Base-by-base conservation (phyloP, 306 rosid genomes). In the Sechiopsis laciniata region DNA sequence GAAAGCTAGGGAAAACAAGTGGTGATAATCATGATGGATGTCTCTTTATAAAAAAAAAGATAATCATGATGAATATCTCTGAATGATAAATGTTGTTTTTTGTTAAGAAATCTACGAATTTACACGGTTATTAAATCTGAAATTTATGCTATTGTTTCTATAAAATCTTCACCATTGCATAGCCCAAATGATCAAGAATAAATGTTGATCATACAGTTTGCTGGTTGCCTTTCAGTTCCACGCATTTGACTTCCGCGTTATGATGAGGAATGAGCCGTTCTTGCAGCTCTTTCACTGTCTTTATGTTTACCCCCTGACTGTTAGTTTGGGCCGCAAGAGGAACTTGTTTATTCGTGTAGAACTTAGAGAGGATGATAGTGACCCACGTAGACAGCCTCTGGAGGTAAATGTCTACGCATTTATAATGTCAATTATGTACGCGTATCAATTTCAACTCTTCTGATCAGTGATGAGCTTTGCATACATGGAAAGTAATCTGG, bases 211-310 rank as follows among this genome's bases (percentile, higher is more conserved):
- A 15, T 73, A 45, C 17, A 40, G 9, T 17, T 42, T 58, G 75
- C 81, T 74, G 77, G 80, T 84, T 75, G 68, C 77, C 78, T 79
- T 86, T 67, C 90, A 94, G 99, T 91, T 91, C 87, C 99, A 91
- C 61, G 97, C 97, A 55, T 94, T 94, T 37, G 99, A 94, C 95
- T 94, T 94, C 87, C 97, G 99, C 79, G 83, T 97, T 37, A 91
- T 94, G 24, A 83, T 89, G 14, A 94, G 97, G 82, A 94, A 94
- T n/a, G 92, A 91, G 91, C 99, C 99, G 32, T 94, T 90, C 85
- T 82, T 86, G 89, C 97, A 94, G 89, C 99, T 94, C 79, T 94
- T 91, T 88, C 97, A 94, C 84, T 94, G 93, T 74, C 91, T 94
- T 26, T 94, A 87, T 80, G 92, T 89, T 73, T 91, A 94, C 84